Evolutionary conservation across 1,139 yeast genomes (phyloP), one percentile per base, ranked within the genome.

Genomic region (Yamadazyma songkhlaensis): DNA sequence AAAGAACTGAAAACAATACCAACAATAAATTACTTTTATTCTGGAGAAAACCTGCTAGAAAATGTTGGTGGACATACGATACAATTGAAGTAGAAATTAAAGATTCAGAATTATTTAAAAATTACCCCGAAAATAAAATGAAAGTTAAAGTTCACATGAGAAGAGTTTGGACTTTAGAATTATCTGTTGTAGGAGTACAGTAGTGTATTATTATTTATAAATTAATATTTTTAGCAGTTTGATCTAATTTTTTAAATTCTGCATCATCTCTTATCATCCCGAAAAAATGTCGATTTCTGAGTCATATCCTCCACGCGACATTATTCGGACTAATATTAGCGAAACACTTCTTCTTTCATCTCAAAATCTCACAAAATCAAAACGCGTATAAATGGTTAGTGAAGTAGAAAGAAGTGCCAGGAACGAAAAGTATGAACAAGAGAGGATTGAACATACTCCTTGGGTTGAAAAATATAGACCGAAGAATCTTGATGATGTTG

Each of bases 1-100:
- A 60, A 24, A 59, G 71, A 44, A 57, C 59, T 41, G 54, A 49
- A 9, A 64, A 64, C 32, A 65, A 60, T 47, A 72, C 69, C 38
- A 27, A 33, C 17, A 86, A 92, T 25, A 92, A 94, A 57, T 72
- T 94, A 38, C 71, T 94, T 28, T 68, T 94, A 41, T 94, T 94
- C 57, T 94, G 98, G 98, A 76, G 96, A 46, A 92, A 92, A 56
- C 99, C 99, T 0, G 99, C 99, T 1, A 75, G 98, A 54, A 94
- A 94, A 58, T 94, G 99, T 63, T 94, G 99, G 99, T 94, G 99
- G 99, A 84, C 86, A 9, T 84, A 84, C 51, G 79, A 79, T 32
- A 65, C 71, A 33, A 67, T 80, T 14, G 75, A 73, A 6, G 66
- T 88, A 24, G 72, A 71, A 25, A 67, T 84, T 8, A 45, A 48